phyloP scores from a whole-genome alignment of 2,329 filamentous ascomycete species.

The Thermochaetoides dissita region DNA sequence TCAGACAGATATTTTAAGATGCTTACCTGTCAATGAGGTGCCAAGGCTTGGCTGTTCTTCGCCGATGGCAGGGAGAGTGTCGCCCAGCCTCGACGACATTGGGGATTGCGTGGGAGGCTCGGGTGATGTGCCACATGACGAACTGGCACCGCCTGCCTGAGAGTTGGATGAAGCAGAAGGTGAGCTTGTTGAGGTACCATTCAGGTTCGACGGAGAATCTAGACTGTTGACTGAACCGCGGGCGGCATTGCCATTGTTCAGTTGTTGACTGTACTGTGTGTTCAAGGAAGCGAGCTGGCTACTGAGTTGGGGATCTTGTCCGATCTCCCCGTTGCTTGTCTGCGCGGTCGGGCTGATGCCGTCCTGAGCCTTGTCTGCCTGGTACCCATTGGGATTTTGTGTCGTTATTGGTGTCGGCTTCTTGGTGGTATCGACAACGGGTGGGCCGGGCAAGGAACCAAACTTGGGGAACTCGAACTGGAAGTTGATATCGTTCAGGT shows the following conservation, averaged over 20 bases:
- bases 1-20: background rate
- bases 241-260: constrained; percentile 24
- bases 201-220: constrained; percentile 36
- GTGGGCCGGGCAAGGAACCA: constrained; percentile 51
- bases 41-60: constrained; percentile 46
- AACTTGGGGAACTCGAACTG: constrained; percentile 96
- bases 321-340: constrained; percentile 21
- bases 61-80: constrained; percentile 50
- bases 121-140: constrained; percentile 63
- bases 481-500: constrained; percentile 64
- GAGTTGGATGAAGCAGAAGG: constrained; percentile 50
- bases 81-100: constrained; percentile 46
- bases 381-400: constrained; percentile 19
- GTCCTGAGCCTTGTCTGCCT: constrained; percentile 21
- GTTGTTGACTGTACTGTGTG: too few relatives aligned
- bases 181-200: constrained; percentile 44
- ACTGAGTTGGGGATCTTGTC: constrained; percentile 25
- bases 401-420: constrained; percentile 6
- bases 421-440: constrained; percentile 12
- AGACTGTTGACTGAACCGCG: constrained; percentile 36
- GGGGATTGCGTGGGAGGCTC: constrained; percentile 64
- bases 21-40: constrained; percentile 29
- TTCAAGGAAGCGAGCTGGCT: constrained; percentile 28
- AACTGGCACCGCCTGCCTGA: constrained; percentile 40
- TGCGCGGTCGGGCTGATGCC: constrained; percentile 22